phyloP scores from a whole-genome alignment of 306 rosid genomes.

The Canavalia ensiformis region DNA sequence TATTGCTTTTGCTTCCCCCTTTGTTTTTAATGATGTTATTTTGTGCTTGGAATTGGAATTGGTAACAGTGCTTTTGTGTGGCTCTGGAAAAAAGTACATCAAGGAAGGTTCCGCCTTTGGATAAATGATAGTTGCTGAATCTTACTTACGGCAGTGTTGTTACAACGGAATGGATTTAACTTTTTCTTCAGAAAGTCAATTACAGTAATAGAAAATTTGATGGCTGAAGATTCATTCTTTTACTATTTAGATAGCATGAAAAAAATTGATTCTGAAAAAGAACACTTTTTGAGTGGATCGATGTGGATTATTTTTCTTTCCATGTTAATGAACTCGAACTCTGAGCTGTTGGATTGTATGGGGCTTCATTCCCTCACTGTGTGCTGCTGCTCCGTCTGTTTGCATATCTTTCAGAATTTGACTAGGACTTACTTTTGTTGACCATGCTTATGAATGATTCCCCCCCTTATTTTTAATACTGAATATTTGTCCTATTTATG shows the following conservation, averaged over 20 bases:
- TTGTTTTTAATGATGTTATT: slow-evolving; percentile 1
- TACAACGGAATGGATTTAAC: slow-evolving; percentile 15
- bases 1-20: neutral
- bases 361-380: neutral
- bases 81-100: slow-evolving; percentile 30
- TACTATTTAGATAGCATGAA: slow-evolving; percentile 1
- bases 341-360: neutral
- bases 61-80: slow-evolving; percentile 34
- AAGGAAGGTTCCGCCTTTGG: slow-evolving; percentile 29
- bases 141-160: neutral
- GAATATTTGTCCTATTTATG: neutral
- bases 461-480: neutral
- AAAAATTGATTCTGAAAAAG: neutral
- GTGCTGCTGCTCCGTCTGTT: neutral
- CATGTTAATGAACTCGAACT: too few relatives aligned
- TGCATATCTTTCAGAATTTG: slow-evolving; percentile 5
- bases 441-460: neutral
- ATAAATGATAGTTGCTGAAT: slow-evolving; percentile 26
- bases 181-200: slow-evolving; percentile 26
- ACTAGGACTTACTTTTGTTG: neutral
- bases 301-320: neutral
- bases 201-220: slow-evolving; percentile 30
- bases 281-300: slow-evolving; percentile 17
- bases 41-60: slow-evolving; percentile 8
- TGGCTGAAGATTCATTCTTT: slow-evolving; percentile 29